Conservation (phyloP, 1,284 basidiomycete species). For the Caloboletus firmus region DNA sequence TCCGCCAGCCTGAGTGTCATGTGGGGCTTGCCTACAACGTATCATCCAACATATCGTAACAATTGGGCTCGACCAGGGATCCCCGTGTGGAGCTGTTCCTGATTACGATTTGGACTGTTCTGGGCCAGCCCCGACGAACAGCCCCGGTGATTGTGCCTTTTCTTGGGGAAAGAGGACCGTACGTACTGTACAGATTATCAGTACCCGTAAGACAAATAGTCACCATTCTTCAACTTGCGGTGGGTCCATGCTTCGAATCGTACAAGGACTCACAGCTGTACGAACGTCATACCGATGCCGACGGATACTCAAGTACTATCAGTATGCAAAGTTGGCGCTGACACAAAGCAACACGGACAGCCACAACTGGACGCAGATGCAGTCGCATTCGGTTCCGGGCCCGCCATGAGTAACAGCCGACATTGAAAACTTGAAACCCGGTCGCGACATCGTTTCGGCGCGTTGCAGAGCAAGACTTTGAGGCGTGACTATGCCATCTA, state of each 20-base stretch:
- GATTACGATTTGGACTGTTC: background rate
- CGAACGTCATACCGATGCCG: background rate
- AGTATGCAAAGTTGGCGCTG: too few relatives aligned
- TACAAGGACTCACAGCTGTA: background rate
- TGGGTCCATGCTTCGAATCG: background rate
- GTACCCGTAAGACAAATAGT: background rate
- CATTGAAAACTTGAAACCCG: too few relatives aligned
- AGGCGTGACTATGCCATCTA: too few relatives aligned
- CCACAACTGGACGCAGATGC: too few relatives aligned
- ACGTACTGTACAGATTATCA: background rate
- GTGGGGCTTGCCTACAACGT: background rate
- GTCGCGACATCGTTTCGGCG: too few relatives aligned
- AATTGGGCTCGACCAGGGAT: background rate
- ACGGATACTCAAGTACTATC: too few relatives aligned
- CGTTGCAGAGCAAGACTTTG: too few relatives aligned
- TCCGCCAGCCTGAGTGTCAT: background rate
- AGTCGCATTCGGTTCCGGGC: too few relatives aligned
- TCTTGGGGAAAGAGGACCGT: background rate
- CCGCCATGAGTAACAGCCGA: too few relatives aligned
- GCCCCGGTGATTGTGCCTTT: slow-evolving; percentile 5
- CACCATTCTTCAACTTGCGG: background rate
- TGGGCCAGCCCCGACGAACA: background rate
- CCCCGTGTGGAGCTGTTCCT: background rate
- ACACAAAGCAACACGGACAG: too few relatives aligned
- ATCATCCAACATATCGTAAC: background rate